phyloP scores from a whole-genome alignment of 2,329 filamentous ascomycete genomes.

The Lecanoromycetidae sp. region DNA sequence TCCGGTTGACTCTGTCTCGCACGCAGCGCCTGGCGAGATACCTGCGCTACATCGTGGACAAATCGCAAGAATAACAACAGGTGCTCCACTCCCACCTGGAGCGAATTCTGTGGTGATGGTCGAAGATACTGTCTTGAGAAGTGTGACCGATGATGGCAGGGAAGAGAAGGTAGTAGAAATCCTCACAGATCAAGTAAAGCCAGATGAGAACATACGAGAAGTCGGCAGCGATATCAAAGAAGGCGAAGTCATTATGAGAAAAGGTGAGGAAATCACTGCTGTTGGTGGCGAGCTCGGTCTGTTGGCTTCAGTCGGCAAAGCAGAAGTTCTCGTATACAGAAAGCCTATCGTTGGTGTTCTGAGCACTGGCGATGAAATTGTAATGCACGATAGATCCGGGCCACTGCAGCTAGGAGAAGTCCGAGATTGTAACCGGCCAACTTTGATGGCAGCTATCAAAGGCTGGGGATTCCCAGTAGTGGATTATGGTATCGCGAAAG shows the following conservation, averaged over 20 bases:
- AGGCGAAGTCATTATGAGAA: conserved; percentile 57
- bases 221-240: conserved; percentile 74
- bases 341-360: conserved; percentile 73
- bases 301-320: conserved; percentile 69
- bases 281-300: conserved; percentile 86
- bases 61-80: conserved; percentile 85
- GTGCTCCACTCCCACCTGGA: conserved; percentile 76
- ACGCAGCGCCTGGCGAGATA: conserved; percentile 62
- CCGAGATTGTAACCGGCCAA: conserved; percentile 83
- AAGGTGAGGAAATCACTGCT: conserved; percentile 71
- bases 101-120: conserved; percentile 94
- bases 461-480: conserved; percentile 66
- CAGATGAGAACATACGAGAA: conserved; percentile 81
- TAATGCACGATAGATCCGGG: conserved; percentile 55
- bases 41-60: conserved; percentile 56
- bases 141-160: conserved; percentile 61
- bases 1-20: conserved; percentile 74
- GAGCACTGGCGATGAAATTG: conserved; percentile 90
- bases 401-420: conserved; percentile 68
- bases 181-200: conserved; percentile 58
- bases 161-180: conserved; percentile 88
- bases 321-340: conserved; percentile 58
- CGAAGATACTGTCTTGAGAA: conserved; percentile 72
- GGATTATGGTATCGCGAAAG: conserved; percentile 75
- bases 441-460: conserved; percentile 63